Conservation (phyloP, 305 asterid genomes). For the Rubia tinctorum region DNA sequence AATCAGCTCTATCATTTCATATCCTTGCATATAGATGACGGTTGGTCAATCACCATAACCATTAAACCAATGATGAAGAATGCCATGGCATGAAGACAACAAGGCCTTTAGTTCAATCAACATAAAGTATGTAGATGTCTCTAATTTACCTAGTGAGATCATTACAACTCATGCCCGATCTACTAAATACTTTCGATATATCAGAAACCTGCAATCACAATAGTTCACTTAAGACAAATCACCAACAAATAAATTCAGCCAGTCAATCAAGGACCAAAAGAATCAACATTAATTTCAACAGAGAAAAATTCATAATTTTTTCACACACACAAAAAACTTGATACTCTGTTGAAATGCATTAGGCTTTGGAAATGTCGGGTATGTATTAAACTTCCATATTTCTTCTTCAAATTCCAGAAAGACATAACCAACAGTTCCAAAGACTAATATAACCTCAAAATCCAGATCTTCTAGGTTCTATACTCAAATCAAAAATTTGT, state of each 20-base stretch:
- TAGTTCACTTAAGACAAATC: not conserved
- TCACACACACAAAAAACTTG: not conserved
- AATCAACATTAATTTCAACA: not conserved
- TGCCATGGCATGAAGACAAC: constrained; percentile 5
- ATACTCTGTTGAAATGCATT: no score
- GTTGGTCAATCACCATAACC: constrained; percentile 15
- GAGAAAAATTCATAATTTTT: not conserved
- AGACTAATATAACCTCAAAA: no score
- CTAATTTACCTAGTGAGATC: constrained; percentile 60
- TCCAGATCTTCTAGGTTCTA: no score
- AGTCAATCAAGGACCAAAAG: not conserved
- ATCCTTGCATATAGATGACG: constrained; percentile 54
- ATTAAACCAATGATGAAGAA: constrained; percentile 7
- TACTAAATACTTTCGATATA: constrained; percentile 67
- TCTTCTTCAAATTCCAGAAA: no score
- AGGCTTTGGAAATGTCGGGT: no score
- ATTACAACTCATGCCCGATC: constrained; percentile 96
- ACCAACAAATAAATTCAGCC: not conserved
- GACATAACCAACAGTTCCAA: no score
- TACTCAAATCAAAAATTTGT: no score
- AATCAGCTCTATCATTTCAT: constrained; percentile 82
- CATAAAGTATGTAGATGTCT: not conserved
- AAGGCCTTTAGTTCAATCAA: constrained; percentile 10
- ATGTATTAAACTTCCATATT: not conserved
- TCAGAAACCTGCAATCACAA: constrained; percentile 74